Conservation (phyloP, 805 yeast species). For the Cyberlindnera xishuangbannaensis region DNA sequence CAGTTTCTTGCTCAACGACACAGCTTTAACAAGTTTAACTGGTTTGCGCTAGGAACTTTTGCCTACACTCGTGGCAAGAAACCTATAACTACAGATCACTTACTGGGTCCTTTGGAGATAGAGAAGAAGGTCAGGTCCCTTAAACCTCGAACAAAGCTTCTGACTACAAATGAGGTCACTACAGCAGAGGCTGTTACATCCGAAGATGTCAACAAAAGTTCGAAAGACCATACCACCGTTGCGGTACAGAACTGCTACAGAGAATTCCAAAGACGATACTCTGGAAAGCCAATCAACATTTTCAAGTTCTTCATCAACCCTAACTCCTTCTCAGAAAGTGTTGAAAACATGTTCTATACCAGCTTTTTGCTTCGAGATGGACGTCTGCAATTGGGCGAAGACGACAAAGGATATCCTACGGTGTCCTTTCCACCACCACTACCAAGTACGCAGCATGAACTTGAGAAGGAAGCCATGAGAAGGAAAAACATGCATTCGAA, state of each 20-base stretch:
- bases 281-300: constrained; percentile 43
- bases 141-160: constrained; percentile 37
- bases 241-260: constrained; percentile 53
- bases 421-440: constrained; percentile 29
- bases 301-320: constrained; percentile 73
- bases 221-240: constrained; percentile 57
- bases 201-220: constrained; percentile 41
- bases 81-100: constrained; percentile 50
- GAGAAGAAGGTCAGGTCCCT: constrained; percentile 40
- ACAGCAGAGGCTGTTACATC: constrained; percentile 54
- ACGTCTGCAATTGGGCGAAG: constrained; percentile 48
- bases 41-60: constrained; percentile 54
- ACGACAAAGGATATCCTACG: constrained; percentile 41
- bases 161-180: constrained; percentile 32
- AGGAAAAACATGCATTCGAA: constrained; percentile 30
- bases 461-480: constrained; percentile 22
- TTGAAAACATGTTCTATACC: constrained; percentile 79
- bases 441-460: constrained; percentile 22
- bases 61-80: constrained; percentile 40
- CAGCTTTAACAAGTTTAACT: constrained; percentile 44
- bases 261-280: constrained; percentile 28
- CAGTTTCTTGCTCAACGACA: constrained; percentile 23
- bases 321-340: constrained; percentile 63
- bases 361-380: constrained; percentile 79
- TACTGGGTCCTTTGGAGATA: constrained; percentile 65